Base-by-base conservation (phyloP, 768 basidiomycete genomes). In the Termitomyces sp. region DNA sequence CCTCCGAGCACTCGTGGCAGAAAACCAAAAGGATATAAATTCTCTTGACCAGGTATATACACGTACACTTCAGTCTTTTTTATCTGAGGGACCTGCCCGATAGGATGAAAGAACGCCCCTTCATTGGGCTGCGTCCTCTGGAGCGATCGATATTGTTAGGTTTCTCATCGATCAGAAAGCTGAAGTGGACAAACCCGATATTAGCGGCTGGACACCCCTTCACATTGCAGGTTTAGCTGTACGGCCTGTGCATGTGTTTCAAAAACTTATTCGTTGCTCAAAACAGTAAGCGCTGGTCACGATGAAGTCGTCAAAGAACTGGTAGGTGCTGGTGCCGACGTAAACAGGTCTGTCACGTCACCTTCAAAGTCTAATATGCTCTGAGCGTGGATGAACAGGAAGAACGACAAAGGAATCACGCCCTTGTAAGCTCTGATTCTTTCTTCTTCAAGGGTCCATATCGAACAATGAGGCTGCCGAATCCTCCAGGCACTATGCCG, bases 101-200 rank as follows among this genome's bases (percentile, higher is more conserved):
- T 58, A 92, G 90, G 91, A 94, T 68, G 86, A 79, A 38, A 78
- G 92, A 34, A 90, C 92, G 0, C 82, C 92, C 9, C 72, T 94
- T n/a, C 92, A 94, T 65, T 92, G 90, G 90, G 89, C 90, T 56
- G 84, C 90, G 12, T 86, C 86, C 11, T 83, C 83, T 19, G 90
- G 89, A 50, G 80, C 86, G 40, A 68, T 82, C 54, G 88, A 90
- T 54, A 84, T 90, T 59, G 79, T 68, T 29, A 76, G 81, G 53
- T 89, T 83, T 69, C 77, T 94, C 62, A 75, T 92, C 56, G 86
- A 85, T 70, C 82, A 84, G 63, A 78, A 82, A 58, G 86, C 86
- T 25, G 85, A 89, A 59, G 80, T 90, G 41, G 81, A 89, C 71
- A 80, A 80, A 63, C 67, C 71, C 19, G 91, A 93, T 70, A 78